phyloP scores from a whole-genome alignment of 768 basidiomycete genomes.

The Phlegmacium glaucopus region DNA sequence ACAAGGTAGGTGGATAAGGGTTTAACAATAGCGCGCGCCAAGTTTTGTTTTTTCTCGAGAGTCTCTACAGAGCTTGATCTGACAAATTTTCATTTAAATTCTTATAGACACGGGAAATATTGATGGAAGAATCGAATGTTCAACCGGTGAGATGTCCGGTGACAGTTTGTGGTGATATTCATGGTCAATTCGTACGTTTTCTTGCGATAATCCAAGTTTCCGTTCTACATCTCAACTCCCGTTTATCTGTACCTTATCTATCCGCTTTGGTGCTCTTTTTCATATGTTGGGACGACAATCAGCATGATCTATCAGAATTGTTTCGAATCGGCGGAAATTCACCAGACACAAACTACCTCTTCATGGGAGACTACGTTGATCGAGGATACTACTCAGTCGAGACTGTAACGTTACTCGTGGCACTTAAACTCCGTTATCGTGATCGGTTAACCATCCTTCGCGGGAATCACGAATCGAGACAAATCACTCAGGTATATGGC shows the following conservation, averaged over 20 bases:
- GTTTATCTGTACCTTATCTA: conserved; percentile 4
- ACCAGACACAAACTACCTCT: conserved; percentile 98
- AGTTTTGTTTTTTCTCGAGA: conserved; percentile 7
- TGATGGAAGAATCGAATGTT: conserved; percentile 99
- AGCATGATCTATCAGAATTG: conserved; percentile 99
- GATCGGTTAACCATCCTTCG: conserved; percentile 97
- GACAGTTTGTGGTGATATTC: conserved; percentile 99
- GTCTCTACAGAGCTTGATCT: conserved; percentile 3
- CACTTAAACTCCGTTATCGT: conserved; percentile 95
- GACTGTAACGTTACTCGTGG: conserved; percentile 95
- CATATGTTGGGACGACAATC: conserved; percentile 20
- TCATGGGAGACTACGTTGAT: conserved; percentile 99
- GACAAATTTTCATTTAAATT: conserved; percentile 8
- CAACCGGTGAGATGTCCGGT: conserved; percentile 98
- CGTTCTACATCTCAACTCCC: conserved; percentile 3
- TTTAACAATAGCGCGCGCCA: conserved; percentile 13
- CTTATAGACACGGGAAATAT: conserved; percentile 88
- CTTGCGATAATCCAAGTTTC: conserved; percentile 13
- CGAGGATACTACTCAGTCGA: conserved; percentile 99
- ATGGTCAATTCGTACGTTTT: conserved; percentile 93
- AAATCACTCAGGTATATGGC: conserved; percentile 99
- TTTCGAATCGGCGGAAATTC: conserved; percentile 99
- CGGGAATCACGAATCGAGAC: conserved; percentile 98
- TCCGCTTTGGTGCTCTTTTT: conserved; percentile 8
- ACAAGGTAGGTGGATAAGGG: conserved; percentile 73